Base-by-base conservation (phyloP, 352 stramenopile genomes). In the Peronospora belbahrii region DNA sequence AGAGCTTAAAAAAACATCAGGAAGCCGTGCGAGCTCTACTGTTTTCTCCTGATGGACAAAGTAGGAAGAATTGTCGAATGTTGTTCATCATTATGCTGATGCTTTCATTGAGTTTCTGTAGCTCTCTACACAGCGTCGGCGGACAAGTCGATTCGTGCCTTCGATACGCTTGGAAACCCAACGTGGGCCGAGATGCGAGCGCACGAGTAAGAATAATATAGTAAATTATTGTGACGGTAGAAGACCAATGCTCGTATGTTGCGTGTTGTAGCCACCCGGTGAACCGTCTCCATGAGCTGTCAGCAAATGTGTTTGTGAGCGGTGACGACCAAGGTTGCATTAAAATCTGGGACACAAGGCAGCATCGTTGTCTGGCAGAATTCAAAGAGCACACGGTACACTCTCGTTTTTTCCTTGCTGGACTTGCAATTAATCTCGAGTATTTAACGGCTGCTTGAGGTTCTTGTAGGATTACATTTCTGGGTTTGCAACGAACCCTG, bases 361-460 rank as follows among this genome's bases (percentile, higher is more conserved):
- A 88, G 55, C 76, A 90, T 53, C 67, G 70, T n/a, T 90, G 70
- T 55, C 60, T 97, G 18, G 66, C 80, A 9, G 74, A 88, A 48
- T 97, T 88, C 74, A 95, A 97, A 42, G 82, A 96, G 60, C 89
- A 98, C 62, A 82, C 84, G 33, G 73, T 85, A 48, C 23, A 57
- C 20, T 43, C 4, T n/a, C n/a, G 24, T 9, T 15, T 14, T n/a
- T 10, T 4, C 25, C 9, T n/a, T 35, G 40, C 30, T 24, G 27
- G 24, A 22, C 34, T 28, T 36, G n/a, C 14, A 18, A 15, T 3
- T 19, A 22, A 7, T 15, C 27, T 3, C 28, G 10, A 6, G 8
- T 10, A 17, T 28, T 13, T 35, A 13, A 23, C 28, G 2, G 17
- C 35, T 7, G 6, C 6, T 0, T 52, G 37, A n/a, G 10, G 27